phyloP scores from a whole-genome alignment of 2,329 filamentous ascomycete species.

The Zopfia rhizophila region DNA sequence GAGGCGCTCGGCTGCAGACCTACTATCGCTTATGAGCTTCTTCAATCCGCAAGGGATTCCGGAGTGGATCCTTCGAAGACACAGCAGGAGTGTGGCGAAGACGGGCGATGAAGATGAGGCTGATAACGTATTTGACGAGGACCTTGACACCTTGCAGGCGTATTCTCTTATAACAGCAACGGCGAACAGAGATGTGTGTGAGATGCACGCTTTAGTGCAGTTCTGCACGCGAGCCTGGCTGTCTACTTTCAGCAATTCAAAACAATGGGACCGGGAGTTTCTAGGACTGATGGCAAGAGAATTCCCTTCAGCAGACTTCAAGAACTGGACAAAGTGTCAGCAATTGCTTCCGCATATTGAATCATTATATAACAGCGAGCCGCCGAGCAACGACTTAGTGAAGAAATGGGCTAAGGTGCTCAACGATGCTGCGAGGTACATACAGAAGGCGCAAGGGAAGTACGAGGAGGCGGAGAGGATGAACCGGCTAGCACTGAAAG shows the following conservation, averaged over 20 bases:
- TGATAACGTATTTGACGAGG: slow-evolving; percentile 6
- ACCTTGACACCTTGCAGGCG: slow-evolving; percentile 2
- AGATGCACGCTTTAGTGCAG: slow-evolving; percentile 12
- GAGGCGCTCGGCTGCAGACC: slow-evolving; percentile 44
- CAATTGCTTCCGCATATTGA: slow-evolving; percentile 1
- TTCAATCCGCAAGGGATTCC: slow-evolving; percentile 56
- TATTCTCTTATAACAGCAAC: slow-evolving; percentile 5
- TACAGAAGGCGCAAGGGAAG: slow-evolving; percentile 3
- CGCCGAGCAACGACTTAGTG: not conserved
- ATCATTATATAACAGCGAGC: not conserved
- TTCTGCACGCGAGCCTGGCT: slow-evolving; percentile 14
- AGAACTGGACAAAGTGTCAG: not conserved
- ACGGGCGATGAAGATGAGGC: no score
- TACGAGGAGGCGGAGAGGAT: not conserved
- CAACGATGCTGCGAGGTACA: not conserved
- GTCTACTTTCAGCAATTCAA: not conserved
- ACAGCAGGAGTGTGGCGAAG: no score
- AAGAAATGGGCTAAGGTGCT: not conserved
- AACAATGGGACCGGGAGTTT: not conserved
- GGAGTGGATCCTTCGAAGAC: slow-evolving; percentile 38
- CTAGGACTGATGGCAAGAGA: not conserved
- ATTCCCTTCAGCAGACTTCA: not conserved
- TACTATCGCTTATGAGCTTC: slow-evolving; percentile 58
- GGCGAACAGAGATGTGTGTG: not conserved
- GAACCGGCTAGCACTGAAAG: not conserved